phyloP scores from a whole-genome alignment of 2,329 filamentous ascomycete genomes.

The Calonectria fujianensis region DNA sequence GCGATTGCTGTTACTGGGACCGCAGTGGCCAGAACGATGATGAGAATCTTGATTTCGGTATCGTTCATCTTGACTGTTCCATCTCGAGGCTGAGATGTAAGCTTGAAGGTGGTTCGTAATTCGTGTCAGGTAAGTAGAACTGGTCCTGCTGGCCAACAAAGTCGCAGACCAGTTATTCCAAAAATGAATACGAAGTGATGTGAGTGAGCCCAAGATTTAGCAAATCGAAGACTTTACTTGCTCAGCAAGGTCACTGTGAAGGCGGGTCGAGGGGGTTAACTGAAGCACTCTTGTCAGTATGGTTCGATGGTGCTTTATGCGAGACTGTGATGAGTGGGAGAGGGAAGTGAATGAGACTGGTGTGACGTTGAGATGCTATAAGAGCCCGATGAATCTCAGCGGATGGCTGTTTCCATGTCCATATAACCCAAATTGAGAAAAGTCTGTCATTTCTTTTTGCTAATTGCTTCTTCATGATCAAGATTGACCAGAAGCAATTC shows the following conservation, averaged over 20 bases:
- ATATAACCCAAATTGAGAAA: conserved; percentile 10
- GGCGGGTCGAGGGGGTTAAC: conserved; percentile 24
- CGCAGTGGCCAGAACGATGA: conserved; percentile 72
- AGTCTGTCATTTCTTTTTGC: conserved; percentile 11
- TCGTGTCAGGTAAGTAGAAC: conserved; percentile 24
- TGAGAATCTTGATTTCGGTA: conserved; percentile 63
- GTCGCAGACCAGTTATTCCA: conserved; percentile 39
- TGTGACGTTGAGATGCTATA: background rate
- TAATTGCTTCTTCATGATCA: conserved; percentile 30
- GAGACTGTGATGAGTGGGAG: conserved; percentile 9
- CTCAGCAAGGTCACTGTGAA: conserved; percentile 33
- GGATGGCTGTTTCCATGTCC: background rate
- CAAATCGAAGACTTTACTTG: conserved; percentile 23
- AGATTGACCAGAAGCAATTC: conserved; percentile 25
- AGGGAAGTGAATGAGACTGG: background rate
- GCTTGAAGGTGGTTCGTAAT: conserved; percentile 17
- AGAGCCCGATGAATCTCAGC: background rate
- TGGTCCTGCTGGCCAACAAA: conserved; percentile 41
- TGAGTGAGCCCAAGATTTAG: background rate
- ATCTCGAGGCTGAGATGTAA: conserved; percentile 44
- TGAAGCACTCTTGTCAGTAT: conserved; percentile 31
- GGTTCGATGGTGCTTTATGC: conserved; percentile 1
- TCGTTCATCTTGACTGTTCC: conserved; percentile 52
- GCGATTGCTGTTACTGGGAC: conserved; percentile 64
- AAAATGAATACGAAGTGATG: conserved; percentile 37